Evolutionary conservation across 192 early-diverging fungal species (phyloP).

Genomic region (Coemansia sp.): DNA sequence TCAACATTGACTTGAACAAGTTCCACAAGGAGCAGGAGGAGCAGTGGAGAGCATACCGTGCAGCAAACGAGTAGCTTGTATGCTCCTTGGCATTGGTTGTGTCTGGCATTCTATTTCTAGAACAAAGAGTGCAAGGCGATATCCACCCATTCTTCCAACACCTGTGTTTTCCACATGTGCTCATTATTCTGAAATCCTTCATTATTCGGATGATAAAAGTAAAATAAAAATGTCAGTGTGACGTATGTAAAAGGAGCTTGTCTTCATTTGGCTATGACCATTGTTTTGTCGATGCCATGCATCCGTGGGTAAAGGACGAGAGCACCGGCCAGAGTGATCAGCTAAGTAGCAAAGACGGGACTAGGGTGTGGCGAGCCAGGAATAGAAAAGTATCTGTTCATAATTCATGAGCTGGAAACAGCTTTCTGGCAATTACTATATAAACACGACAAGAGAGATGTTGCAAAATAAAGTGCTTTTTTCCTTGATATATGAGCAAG

Average conservation of each 20-base stretch:
- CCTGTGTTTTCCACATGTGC: neutral
- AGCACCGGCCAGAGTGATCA: neutral
- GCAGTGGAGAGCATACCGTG: constrained; percentile 40
- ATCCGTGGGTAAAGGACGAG: neutral
- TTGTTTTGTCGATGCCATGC: neutral
- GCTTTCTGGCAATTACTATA: neutral
- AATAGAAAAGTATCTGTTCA: neutral
- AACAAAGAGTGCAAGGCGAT: neutral
- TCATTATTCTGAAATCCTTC: neutral
- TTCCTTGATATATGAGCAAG: neutral
- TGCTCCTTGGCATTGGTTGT: neutral
- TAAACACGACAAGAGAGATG: neutral
- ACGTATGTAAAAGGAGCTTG: neutral
- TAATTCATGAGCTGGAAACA: neutral
- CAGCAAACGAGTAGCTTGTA: constrained; percentile 10
- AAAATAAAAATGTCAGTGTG: constrained; percentile 10
- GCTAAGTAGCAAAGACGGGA: too few species aligned
- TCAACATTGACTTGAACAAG: constrained; percentile 58
- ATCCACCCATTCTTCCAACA: neutral
- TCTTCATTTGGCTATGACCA: neutral
- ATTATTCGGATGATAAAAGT: neutral
- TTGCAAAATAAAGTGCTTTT: neutral
- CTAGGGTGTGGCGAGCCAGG: neutral
- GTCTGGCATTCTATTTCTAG: neutral
- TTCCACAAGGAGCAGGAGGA: constrained; percentile 29